phyloP scores from a whole-genome alignment of 1,139 yeast species.

The Lodderomyces theae region DNA sequence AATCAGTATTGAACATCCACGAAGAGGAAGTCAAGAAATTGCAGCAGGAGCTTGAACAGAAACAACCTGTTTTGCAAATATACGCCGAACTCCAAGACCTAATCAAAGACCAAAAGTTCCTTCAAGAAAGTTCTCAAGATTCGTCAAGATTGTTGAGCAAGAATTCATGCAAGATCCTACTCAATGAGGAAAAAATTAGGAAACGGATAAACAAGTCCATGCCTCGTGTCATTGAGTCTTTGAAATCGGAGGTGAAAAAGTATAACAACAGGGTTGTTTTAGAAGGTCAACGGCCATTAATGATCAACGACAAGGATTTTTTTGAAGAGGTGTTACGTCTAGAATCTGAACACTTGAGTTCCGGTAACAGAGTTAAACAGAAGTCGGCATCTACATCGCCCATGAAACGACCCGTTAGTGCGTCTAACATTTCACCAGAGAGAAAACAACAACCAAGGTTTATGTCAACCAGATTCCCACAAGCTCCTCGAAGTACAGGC shows the following conservation, averaged over 20 bases:
- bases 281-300: constrained; percentile 37
- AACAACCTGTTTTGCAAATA: constrained; percentile 53
- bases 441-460: constrained; percentile 12
- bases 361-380: constrained; percentile 5
- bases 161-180: constrained; percentile 74
- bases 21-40: constrained; percentile 59
- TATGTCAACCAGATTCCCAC: not conserved
- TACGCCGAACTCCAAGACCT: constrained; percentile 56
- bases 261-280: constrained; percentile 40
- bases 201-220: constrained; percentile 62
- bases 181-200: constrained; percentile 76
- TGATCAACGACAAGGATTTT: constrained; percentile 47
- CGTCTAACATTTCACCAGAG: constrained; percentile 8
- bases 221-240: constrained; percentile 57
- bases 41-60: constrained; percentile 46
- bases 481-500: constrained; percentile 4
- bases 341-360: constrained; percentile 34
- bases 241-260: constrained; percentile 45
- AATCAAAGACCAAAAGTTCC: constrained; percentile 56
- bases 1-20: constrained; percentile 52
- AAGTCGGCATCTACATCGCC: constrained; percentile 8
- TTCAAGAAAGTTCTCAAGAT: constrained; percentile 72
- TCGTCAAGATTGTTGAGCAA: constrained; percentile 74
- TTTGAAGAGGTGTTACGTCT: constrained; percentile 39
- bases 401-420: constrained; percentile 3